Conservation (phyloP, 805 yeast genomes). For the Nakazawaea molendinolei region DNA sequence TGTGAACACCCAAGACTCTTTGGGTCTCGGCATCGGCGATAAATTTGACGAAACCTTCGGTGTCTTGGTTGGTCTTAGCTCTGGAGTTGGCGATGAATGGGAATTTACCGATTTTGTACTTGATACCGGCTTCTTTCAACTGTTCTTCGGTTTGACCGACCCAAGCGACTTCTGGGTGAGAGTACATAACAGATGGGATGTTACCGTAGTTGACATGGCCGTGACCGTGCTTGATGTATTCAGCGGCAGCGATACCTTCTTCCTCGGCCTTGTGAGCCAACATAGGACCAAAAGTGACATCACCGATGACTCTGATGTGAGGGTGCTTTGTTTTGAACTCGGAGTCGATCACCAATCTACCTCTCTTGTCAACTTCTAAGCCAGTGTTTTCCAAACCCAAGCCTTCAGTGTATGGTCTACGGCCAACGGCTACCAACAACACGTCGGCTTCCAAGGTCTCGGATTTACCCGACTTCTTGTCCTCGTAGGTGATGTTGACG, state of each 20-base stretch:
- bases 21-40: slow-evolving; percentile 96
- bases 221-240: slow-evolving; percentile 84
- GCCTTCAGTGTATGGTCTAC: slow-evolving; percentile 94
- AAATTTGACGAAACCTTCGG: slow-evolving; percentile 96
- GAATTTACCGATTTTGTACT: slow-evolving; percentile 94
- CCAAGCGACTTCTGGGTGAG: slow-evolving; percentile 99
- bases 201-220: slow-evolving; percentile 98
- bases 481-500: slow-evolving; percentile 84
- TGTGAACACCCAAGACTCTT: slow-evolving; percentile 93
- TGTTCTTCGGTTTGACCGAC: slow-evolving; percentile 95
- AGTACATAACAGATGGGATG: slow-evolving; percentile 98
- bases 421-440: slow-evolving; percentile 93
- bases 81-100: slow-evolving; percentile 98
- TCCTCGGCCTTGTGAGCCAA: slow-evolving; percentile 99
- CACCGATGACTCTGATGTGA: slow-evolving; percentile 97
- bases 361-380: slow-evolving; percentile 84
- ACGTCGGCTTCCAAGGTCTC: slow-evolving; percentile 85
- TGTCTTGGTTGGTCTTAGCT: slow-evolving; percentile 96
- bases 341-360: slow-evolving; percentile 89
- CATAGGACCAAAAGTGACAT: slow-evolving; percentile 98
- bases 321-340: slow-evolving; percentile 89
- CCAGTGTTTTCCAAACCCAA: slow-evolving; percentile 85
- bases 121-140: slow-evolving; percentile 85
- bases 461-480: slow-evolving; percentile 77
- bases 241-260: slow-evolving; percentile 98